phyloP scores from a whole-genome alignment of 257 asterid species.

The Fraxinus americana region DNA sequence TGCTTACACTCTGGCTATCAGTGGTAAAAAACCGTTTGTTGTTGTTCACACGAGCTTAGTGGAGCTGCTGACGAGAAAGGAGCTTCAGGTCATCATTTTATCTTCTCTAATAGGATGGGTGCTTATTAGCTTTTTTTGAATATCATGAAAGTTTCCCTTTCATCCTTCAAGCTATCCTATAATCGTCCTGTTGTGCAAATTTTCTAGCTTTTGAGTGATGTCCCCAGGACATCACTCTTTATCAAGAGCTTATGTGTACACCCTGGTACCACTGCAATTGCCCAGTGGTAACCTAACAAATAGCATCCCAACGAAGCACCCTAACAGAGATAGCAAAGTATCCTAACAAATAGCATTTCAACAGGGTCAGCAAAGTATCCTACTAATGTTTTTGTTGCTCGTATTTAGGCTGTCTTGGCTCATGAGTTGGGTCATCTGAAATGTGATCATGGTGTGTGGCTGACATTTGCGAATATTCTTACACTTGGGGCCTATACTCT shows the following conservation, averaged over 20 bases:
- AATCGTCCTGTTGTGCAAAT: slow-evolving; percentile 5
- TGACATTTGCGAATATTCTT: slow-evolving; percentile 84
- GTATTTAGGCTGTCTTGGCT: slow-evolving; percentile 83
- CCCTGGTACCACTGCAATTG: neutral
- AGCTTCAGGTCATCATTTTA: slow-evolving; percentile 67
- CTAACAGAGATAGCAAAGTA: neutral
- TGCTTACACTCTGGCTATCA: slow-evolving; percentile 88
- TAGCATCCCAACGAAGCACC: neutral
- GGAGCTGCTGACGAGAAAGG: slow-evolving; percentile 83
- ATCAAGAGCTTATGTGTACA: neutral
- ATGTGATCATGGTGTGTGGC: slow-evolving; percentile 97
- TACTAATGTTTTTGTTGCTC: slow-evolving; percentile 10
- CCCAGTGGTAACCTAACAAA: neutral
- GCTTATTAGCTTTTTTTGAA: neutral
- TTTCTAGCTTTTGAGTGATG: slow-evolving; percentile 2
- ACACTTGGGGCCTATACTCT: slow-evolving; percentile 85
- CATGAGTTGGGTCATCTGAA: slow-evolving; percentile 94
- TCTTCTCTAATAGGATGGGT: neutral
- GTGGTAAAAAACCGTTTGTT: slow-evolving; percentile 93
- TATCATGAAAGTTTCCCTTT: neutral
- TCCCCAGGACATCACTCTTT: neutral
- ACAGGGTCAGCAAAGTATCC: neutral
- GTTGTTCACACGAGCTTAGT: slow-evolving; percentile 95
- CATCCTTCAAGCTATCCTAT: slow-evolving; percentile 11
- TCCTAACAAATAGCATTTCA: neutral